Base-by-base conservation (phyloP, 2,329 filamentous ascomycete genomes). In the Mycosphaerella sp. region DNA sequence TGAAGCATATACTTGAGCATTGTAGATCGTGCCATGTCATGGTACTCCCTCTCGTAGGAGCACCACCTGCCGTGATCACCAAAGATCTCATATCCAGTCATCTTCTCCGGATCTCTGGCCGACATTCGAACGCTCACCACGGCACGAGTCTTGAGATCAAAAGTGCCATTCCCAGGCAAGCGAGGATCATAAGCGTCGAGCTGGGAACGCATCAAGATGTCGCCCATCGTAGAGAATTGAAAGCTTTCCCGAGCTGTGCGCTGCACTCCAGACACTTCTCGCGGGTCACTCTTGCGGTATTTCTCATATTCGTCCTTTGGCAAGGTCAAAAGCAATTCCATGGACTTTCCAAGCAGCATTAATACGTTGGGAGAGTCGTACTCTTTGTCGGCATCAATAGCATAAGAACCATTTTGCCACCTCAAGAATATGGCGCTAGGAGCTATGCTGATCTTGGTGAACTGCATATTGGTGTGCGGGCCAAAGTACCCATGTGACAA, bases 1-100 rank as follows among this genome's bases (percentile, higher is more conserved):
- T 98, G 93, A 27, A 98, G 76, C 8, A 90, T 95, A 69, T 98
- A 98, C 66, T 98, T 98, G 49, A 98, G 75, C 72, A 98, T 91
- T 0, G 91, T 93, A 1, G 90, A 81, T 47, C 94, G 81, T 53
- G 95, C 91, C 89, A 98, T 94, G 69, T 98, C 93, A 67, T 85
- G 95, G 68, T 93, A 96, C 64, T 98, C 94, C 52, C 90, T 83
- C 71, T 98, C 93, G 67, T 85, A 98, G 0, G 91, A 97, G 67
- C 95, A 86, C 76, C 80, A 98, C 52, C 83, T 76, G 13, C 94
- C 94, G 47, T 82, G 81, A 0, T 81, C 81, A 35, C 76, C 71
- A 53, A 82, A 84, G 60, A 98, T 89, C 68, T 98, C 87, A 67
- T 98, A 98, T 2, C 88, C 90, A 10, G 84, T 73, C 25, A 89